A percentile compares a stretch with the other conserved stretches of the same genome.
phyloP scores from a whole-genome alignment of 306 rosid species.

The Trifolium subterraneum region DNA sequence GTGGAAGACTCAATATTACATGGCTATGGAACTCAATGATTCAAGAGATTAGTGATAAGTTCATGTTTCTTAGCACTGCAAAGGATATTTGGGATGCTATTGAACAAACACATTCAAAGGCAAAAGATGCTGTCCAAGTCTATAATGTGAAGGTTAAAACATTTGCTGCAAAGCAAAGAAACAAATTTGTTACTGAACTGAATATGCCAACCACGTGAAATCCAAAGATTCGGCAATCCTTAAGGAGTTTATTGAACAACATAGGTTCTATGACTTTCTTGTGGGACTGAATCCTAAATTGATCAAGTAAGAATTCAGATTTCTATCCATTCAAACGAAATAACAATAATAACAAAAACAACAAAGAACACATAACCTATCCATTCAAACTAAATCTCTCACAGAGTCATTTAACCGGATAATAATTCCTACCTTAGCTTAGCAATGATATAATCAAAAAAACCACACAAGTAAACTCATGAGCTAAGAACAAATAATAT shows the following conservation, averaged over 20 bases:
- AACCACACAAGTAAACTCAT: not conserved
- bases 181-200: not conserved
- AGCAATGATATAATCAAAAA: conserved; percentile 24
- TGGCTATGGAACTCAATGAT: conserved; percentile 14
- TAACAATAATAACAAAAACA: not conserved
- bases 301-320: too few species aligned
- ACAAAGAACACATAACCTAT: not conserved
- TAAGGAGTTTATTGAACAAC: not conserved
- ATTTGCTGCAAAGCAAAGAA: not conserved
- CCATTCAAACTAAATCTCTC: not conserved
- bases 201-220: too few species aligned
- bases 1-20: conserved; percentile 15
- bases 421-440: conserved; percentile 14
- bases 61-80: not conserved
- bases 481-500: conserved; percentile 2
- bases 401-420: not conserved
- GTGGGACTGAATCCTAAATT: not conserved
- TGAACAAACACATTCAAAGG: conserved; percentile 8
- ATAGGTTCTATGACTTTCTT: conserved; percentile 1
- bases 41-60: conserved; percentile 4
- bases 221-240: not conserved
- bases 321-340: not conserved
- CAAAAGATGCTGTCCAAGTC: not conserved
- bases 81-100: not conserved
- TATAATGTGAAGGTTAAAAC: not conserved